Evolutionary conservation across 1,284 basidiomycete species (phyloP).

Genomic region (Baeospora myosura): DNA sequence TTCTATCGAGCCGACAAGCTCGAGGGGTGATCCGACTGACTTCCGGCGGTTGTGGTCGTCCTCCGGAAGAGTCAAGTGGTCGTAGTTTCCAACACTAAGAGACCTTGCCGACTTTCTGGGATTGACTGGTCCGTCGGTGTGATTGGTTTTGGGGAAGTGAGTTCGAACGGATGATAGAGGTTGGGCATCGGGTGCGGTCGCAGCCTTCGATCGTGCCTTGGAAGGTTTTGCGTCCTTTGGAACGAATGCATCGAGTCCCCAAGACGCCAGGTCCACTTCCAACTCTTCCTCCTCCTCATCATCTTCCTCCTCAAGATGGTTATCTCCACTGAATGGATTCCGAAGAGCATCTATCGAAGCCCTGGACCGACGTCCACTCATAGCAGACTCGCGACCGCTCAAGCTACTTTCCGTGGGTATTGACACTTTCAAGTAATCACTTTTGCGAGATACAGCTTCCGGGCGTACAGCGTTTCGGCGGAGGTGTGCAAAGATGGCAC

Average conservation of each 20-base stretch:
- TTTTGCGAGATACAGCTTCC: conserved; percentile 36
- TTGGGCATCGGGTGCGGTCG: conserved; percentile 44
- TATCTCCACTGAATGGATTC: conserved; percentile 65
- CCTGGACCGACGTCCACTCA: conserved; percentile 37
- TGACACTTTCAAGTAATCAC: conserved; percentile 62
- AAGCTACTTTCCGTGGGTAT: conserved; percentile 52
- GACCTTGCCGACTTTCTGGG: conserved; percentile 40
- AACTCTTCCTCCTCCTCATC: conserved; percentile 41
- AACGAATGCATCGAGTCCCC: conserved; percentile 73
- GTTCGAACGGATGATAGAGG: conserved; percentile 27
- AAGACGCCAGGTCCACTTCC: conserved; percentile 75
- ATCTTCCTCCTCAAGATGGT: conserved; percentile 49
- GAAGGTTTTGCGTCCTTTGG: conserved; percentile 54
- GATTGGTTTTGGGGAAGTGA: conserved; percentile 28
- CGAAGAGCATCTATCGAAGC: conserved; percentile 54
- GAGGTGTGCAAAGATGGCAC: conserved; percentile 72
- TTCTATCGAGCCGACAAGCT: conserved; percentile 39
- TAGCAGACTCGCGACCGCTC: conserved; percentile 38
- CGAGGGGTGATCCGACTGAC: conserved; percentile 51
- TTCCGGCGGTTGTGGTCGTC: conserved; percentile 28
- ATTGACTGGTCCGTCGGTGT: conserved; percentile 22
- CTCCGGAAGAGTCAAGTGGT: conserved; percentile 34
- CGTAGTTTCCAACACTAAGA: conserved; percentile 57
- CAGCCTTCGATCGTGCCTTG: conserved; percentile 48
- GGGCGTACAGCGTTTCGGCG: conserved; percentile 45